Base-by-base conservation (phyloP, 768 basidiomycete species). In the Cystofilobasidium capitatum region DNA sequence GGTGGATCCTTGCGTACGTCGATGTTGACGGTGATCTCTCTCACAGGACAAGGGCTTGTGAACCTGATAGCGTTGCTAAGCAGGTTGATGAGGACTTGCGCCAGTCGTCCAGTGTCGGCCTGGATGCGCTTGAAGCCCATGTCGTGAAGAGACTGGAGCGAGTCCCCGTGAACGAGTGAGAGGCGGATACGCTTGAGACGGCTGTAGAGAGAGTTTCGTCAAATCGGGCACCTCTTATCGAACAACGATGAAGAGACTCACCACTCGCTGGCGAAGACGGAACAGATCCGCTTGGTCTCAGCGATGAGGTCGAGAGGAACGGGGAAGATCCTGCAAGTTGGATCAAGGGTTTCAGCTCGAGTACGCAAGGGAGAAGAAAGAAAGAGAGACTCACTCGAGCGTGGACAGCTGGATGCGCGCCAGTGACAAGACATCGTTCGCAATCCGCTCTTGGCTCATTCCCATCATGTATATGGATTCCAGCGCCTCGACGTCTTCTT, bases 381-480 rank as follows among this genome's bases (percentile, higher is more conserved):
- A 17, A 39, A 37, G n/a, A 20, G 36, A 60, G 60, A 71, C 69
- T 58, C 42, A 71, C 54, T 62, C 66, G 55, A 68, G 62, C 1
- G 60, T 68, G 29, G 47, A 49, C 14, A 62, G 47, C 33, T 68
- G 66, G 44, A 68, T 68, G 12, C 66, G 60, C 17, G 66, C 66
- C 55, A 68, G 66, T 33, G 78, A 79, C 26, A 79, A 72, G 1
- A 79, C 77, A 65, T 80, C 79, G 63, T 79, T 79, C 39, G 76
- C 75, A 35, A 80, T 79, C 26, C 77, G 68, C 58, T 77, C 77
- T 70, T 79, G 78, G 13, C 75, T 70, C 55, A 78, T 65, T 20
- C 76, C 76, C 72, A 77, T 79, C 42, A 76, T 74, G 62, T 78
- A 77, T 60, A 80, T 79, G 44, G 78, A 74, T 55, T 79, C 78